Percentiles rank a stretch among this genome's conserved stretches.
These are phyloP conservation scores for Pseudozyma hubeiensis DNA, from an alignment of 1,284 basidiomycete species.

Conservation along the genomic window DNA sequence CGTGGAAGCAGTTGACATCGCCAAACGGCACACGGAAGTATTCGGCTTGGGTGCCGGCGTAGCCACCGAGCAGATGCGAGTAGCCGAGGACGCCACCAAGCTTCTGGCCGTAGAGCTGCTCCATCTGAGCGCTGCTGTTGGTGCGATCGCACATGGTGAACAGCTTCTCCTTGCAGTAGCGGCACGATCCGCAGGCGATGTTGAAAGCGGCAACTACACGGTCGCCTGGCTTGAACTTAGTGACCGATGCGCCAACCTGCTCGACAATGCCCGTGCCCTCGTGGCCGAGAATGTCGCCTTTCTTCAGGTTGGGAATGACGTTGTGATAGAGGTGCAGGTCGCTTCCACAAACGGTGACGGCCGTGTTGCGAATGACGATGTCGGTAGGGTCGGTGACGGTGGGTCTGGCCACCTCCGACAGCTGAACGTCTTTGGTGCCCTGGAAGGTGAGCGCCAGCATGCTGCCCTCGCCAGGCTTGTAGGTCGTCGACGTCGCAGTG, in stretches of 20 bases:
- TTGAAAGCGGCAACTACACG: slow-evolving; percentile 77
- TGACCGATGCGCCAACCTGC: slow-evolving; percentile 52
- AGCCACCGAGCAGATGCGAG: slow-evolving; percentile 80
- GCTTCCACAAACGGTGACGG: slow-evolving; percentile 77
- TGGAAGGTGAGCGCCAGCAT: slow-evolving; percentile 77
- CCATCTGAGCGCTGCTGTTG: slow-evolving; percentile 76
- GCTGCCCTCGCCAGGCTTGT: slow-evolving; percentile 32
- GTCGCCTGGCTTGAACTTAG: slow-evolving; percentile 53
- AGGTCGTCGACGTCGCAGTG: slow-evolving; percentile 24
- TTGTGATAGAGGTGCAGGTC: slow-evolving; percentile 55
- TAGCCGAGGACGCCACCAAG: slow-evolving; percentile 69
- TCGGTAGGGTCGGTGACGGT: slow-evolving; percentile 78
- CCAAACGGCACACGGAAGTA: slow-evolving; percentile 76
- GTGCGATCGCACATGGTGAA: slow-evolving; percentile 80
- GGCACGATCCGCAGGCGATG: slow-evolving; percentile 80
- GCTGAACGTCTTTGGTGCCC: slow-evolving; percentile 72
- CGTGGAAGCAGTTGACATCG: slow-evolving; percentile 77
- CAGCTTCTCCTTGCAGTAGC: slow-evolving; percentile 79
- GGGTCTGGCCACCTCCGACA: slow-evolving; percentile 72
- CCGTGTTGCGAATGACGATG: slow-evolving; percentile 77
- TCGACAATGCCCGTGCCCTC: slow-evolving; percentile 61
- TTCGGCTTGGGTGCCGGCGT: slow-evolving; percentile 76
- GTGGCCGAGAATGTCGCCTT: slow-evolving; percentile 74
- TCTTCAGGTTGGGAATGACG: slow-evolving; percentile 76
- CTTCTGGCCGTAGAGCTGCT: slow-evolving; percentile 76